Evolutionary conservation across 2,329 filamentous ascomycete genomes (phyloP), one percentile per base, ranked within the genome.

Genomic region (Penicillium frequentans): DNA sequence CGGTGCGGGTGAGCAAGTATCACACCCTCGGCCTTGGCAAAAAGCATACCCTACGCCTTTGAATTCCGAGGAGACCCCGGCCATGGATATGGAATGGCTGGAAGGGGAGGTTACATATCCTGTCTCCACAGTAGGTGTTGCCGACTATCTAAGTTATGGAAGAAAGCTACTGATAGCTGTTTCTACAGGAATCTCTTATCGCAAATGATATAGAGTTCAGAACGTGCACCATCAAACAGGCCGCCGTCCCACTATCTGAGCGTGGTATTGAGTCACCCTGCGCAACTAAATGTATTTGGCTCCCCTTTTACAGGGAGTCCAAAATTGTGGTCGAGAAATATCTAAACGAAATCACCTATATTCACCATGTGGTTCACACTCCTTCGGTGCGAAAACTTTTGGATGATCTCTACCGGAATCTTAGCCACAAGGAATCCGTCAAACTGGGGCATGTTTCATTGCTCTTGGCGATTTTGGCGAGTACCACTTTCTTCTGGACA

Each of bases 331-430:
- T 74, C 3, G 60, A 75, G 8, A 72, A 71, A 56, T 76, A 72
- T 42, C 49, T 73, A 8, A 39, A 52, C 13, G 64, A 74, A 14
- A 59, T 75, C 24, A 71, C 67, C 9, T 70, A 68, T 48, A 59
- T 75, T 27, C 70, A 75, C 33, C 74, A 76, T 54, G 64, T 77
- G 23, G 56, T 72, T 1, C 73, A 75, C 47, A 49, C 35, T 6
- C 73, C 71, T 3, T 69, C 70, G 0, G 53, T 75, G 7, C 61
- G 62, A 16, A 26, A 54, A 7, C 27, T 68, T 14, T 44, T 75
- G 6, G 65, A 73, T 23, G 59, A 68, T 1, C 54, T 70, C 5
- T 76, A 76, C 53, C 26, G 57, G n/a, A 55, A 60, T 19, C 44
- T 71, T 5, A 54, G 54, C 11, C 49, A 62, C 10, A 62, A 62